These are phyloP conservation scores for Quercus suber DNA, from an alignment of 306 rosid genomes.

Conservation along the genomic window DNA sequence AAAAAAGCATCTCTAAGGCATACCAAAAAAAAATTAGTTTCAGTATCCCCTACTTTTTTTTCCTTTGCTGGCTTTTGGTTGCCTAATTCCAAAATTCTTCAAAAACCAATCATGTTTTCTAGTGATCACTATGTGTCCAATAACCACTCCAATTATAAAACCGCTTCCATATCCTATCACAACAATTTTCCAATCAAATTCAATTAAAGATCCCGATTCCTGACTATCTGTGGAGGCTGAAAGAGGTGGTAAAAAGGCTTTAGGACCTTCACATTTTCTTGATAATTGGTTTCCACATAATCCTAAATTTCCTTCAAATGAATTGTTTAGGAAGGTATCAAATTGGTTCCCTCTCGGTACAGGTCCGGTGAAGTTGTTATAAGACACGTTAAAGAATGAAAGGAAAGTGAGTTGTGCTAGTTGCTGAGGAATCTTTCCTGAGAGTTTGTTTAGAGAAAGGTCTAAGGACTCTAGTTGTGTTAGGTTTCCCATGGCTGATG, in stretches of 20 bases:
- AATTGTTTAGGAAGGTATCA: neutral
- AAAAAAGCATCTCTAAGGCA: no score
- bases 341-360: neutral
- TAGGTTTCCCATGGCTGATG: neutral
- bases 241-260: neutral
- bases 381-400: neutral
- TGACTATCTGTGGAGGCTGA: neutral
- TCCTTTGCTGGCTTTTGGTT: neutral
- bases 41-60: no score
- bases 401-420: neutral
- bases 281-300: constrained; percentile 12
- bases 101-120: neutral
- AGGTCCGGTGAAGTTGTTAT: neutral
- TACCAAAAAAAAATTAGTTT: no score
- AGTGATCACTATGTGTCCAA: neutral
- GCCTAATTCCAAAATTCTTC: neutral
- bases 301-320: constrained; percentile 10
- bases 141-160: neutral
- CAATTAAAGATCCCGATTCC: neutral
- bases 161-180: constrained; percentile 9
- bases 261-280: constrained; percentile 13
- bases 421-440: neutral
- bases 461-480: neutral
- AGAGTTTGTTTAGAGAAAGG: neutral
- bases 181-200: constrained; percentile 10